A percentile compares a stretch with the other conserved stretches of the same genome.
These are phyloP conservation scores for Zygoascus ofunaensis DNA, from an alignment of 805 yeast genomes.

Conservation along the genomic window DNA sequence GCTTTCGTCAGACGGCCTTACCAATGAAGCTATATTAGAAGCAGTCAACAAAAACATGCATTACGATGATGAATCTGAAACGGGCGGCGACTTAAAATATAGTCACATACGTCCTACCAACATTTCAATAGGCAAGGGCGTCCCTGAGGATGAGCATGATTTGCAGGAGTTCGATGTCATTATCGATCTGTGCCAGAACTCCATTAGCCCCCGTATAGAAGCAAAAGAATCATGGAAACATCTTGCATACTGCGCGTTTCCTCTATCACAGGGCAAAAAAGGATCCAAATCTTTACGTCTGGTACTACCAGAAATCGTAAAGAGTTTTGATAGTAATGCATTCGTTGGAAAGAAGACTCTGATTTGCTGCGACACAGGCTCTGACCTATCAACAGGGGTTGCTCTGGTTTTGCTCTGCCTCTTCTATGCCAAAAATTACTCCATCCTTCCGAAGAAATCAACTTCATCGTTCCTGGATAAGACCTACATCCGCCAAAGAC, in stretches of 20 bases:
- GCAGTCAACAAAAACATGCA: too few relatives aligned
- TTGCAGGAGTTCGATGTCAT: slow-evolving; percentile 8
- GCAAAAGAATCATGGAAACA: background rate
- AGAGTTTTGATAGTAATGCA: slow-evolving; percentile 16
- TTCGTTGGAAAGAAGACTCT: slow-evolving; percentile 25
- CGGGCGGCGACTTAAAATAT: too few relatives aligned
- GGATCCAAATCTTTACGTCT: slow-evolving; percentile 56
- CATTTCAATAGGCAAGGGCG: slow-evolving; percentile 9
- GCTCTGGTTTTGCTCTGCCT: slow-evolving; percentile 43
- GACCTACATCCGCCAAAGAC: slow-evolving; percentile 45
- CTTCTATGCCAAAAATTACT: slow-evolving; percentile 39
- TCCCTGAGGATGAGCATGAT: background rate
- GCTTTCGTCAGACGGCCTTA: slow-evolving; percentile 7
- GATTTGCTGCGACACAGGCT: slow-evolving; percentile 54
- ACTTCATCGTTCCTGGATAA: slow-evolving; percentile 29
- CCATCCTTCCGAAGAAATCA: slow-evolving; percentile 5
- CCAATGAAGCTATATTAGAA: too few relatives aligned
- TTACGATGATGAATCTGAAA: too few relatives aligned
- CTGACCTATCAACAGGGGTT: slow-evolving; percentile 58
- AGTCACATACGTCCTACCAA: slow-evolving; percentile 7
- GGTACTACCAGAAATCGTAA: slow-evolving; percentile 37
- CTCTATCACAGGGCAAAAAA: slow-evolving; percentile 38
- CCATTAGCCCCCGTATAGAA: too few relatives aligned
- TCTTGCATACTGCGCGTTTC: background rate
- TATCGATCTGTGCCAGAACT: slow-evolving; percentile 16